Base-by-base conservation (phyloP, 2,329 filamentous ascomycete species). In the Botrytis cinerea region DNA sequence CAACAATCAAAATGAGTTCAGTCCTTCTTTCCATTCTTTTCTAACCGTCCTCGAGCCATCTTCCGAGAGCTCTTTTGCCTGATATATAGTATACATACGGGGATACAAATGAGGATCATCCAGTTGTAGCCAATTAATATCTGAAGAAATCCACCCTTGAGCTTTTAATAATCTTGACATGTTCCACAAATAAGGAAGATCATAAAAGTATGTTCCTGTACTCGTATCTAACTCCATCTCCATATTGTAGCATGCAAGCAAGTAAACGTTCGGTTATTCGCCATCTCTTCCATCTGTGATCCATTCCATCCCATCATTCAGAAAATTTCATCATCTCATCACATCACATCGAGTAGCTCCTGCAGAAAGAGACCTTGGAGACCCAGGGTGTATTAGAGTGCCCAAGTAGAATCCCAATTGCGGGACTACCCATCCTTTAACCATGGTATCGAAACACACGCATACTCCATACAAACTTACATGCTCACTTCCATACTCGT, bases 21-120 rank as follows among this genome's bases (percentile, higher is more conserved):
- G n/a, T 54, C 51, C 51, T 54, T n/a, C 40, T 63, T 54, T 40
- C 14, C 32, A 51, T 22, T n/a, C 63, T 51, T 51, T 28, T 54
- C n/a, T 20, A 40, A 35, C 48, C 48, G 14, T 51, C 25, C 25
- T 51, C 48, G 25, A 51, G 48, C 48, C 48, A 51, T 51, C 48
- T 51, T 51, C 48, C 48, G 48, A 51, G 25, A 51, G 16, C 25
- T n/a, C 48, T n/a, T 43, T 68, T 40, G 35, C 64, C 51, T 43
- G 64, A 54, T 68, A 54, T 64, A 46, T 18, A n/a, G 25, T 57
- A n/a, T n/a, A 38, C 51, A 25, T 32, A 59, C 40, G 67, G 54
- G 38, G 70, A 71, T 45, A 57, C 54, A 66, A 71, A 71, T 59
- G 46, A 71, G 20, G 45, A 71, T 64, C 45, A 71, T 71, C 60